These are phyloP conservation scores for Eutrema salsugineum DNA, from an alignment of 441 rosid species.

Conservation along the genomic window DNA sequence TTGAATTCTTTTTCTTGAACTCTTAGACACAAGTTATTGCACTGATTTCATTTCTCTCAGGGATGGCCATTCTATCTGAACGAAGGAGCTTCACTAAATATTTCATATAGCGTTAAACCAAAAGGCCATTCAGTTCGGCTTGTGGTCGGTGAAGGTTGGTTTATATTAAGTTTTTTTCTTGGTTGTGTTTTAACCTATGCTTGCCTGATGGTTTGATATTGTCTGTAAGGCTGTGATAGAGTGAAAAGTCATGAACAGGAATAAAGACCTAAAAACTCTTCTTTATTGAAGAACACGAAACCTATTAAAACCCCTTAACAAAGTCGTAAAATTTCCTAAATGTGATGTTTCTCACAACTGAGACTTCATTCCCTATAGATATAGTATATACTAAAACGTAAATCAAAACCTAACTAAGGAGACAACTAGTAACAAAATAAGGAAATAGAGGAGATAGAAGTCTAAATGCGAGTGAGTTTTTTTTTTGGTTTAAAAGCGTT, in stretches of 20 bases:
- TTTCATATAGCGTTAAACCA: constrained; percentile 56
- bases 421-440: too few relatives aligned
- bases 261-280: background rate
- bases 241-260: background rate
- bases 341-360: too few relatives aligned
- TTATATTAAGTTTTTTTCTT: too few relatives aligned
- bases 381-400: background rate
- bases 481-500: constrained; percentile 14
- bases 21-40: constrained; percentile 6
- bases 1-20: too few relatives aligned
- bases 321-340: too few relatives aligned
- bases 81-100: constrained; percentile 57
- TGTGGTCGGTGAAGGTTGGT: constrained; percentile 65
- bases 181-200: too few relatives aligned
- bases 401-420: too few relatives aligned
- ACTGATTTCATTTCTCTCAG: constrained; percentile 31
- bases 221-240: background rate
- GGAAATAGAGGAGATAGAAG: background rate
- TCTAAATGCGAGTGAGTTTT: background rate
- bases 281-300: too few relatives aligned
- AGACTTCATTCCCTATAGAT: too few relatives aligned
- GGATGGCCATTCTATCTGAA: constrained; percentile 64
- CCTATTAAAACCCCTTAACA: too few relatives aligned
- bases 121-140: constrained; percentile 48
- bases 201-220: background rate